These are phyloP conservation scores for Harrya chromipes DNA, from an alignment of 768 basidiomycete species.

Conservation along the genomic window DNA sequence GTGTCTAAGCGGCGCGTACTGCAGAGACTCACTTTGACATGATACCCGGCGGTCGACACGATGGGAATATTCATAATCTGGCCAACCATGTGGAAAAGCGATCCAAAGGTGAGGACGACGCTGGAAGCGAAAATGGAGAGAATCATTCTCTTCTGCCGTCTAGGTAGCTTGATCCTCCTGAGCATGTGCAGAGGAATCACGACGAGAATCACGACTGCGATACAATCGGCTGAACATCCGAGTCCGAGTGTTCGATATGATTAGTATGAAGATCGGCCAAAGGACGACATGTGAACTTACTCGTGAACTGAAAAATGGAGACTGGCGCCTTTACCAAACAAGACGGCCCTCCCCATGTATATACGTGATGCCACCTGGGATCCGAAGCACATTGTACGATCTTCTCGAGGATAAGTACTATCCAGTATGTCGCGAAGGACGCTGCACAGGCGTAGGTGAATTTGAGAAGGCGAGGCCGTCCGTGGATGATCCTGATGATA, in stretches of 20 bases:
- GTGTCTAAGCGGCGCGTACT: neutral
- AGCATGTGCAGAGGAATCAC: slow-evolving; percentile 14
- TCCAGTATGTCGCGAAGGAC: neutral
- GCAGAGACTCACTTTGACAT: slow-evolving; percentile 11
- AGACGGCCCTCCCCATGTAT: neutral
- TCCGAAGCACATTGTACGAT: neutral
- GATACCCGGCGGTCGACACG: slow-evolving; percentile 4
- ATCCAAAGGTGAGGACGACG: slow-evolving; percentile 9
- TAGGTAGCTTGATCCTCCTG: slow-evolving; percentile 18
- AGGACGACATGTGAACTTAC: neutral
- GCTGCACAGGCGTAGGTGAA: neutral
- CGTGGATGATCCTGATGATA: slow-evolving; percentile 5
- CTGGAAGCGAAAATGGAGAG: slow-evolving; percentile 18
- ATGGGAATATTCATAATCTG: slow-evolving; percentile 3
- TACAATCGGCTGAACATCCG: slow-evolving; percentile 3
- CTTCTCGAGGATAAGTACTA: neutral
- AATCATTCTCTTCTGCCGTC: slow-evolving; percentile 20
- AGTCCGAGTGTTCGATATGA: too few species aligned
- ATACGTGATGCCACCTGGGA: too few species aligned
- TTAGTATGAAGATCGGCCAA: too few species aligned
- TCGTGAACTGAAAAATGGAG: neutral
- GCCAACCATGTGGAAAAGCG: slow-evolving; percentile 9
- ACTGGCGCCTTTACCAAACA: neutral
- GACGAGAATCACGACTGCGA: slow-evolving; percentile 5
- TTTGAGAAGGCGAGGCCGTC: neutral